Base-by-base conservation (phyloP, 169 alveolate species). In the Cryptosporidium tyzzeri region DNA sequence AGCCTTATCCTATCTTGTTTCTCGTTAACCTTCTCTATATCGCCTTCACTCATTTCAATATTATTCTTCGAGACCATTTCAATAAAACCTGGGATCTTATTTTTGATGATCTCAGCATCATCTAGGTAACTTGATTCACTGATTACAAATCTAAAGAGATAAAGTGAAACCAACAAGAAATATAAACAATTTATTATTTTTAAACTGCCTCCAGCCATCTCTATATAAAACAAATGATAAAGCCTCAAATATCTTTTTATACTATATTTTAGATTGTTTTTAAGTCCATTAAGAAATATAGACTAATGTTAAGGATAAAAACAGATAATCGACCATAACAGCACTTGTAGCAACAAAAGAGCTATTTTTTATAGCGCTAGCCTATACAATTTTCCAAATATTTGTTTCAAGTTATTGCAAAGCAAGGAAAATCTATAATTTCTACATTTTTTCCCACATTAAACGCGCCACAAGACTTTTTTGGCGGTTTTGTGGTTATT, bases 71-170 rank as follows among this genome's bases (percentile, higher is more conserved):
- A 10, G 12, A 33, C 12, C 0, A 29, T 10, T 8, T 65, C 23
- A 51, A 6, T 14, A 65, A 65, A 65, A 3, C 26, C 51, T 18
- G 71, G 71, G 50, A 65, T 65, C 10, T 65, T 65, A 0, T n/a
- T n/a, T 29, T 65, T 26, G 2, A 65, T 65, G 33, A 12, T 31
- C 3, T 65, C 71, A 8, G 18, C 48, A 33, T 65, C 71, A 33
- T 65, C 31, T 33, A 65, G 16, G 51, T 21, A 65, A 29, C 71
- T 65, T n/a, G 71, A 65, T 29, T 65, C 71, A n/a, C 71, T 39
- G 33, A n/a, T 65, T 35, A 29, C 71, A 65, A 65, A 37, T 23
- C 37, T 12, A 26, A 55, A 55, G 18, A n/a, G 26, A 26, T 9
- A 55, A 4, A n/a, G 37, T n/a, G 67, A 26, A 5, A 26, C 12